Evolutionary conservation across 2,329 filamentous ascomycete genomes (phyloP).

Genomic region (Passalora sequoiae): DNA sequence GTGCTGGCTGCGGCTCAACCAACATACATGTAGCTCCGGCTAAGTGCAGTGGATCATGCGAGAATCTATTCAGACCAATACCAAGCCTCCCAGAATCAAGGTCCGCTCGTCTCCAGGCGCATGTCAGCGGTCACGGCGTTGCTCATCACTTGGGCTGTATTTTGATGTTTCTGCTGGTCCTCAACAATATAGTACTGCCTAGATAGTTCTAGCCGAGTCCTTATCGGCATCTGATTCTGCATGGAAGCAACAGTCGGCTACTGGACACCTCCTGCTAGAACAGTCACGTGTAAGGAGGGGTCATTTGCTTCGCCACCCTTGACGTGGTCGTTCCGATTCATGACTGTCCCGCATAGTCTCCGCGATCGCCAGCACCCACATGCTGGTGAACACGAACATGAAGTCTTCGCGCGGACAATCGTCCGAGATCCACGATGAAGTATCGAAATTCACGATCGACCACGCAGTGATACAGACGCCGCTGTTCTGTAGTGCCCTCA

Average conservation of each 20-base stretch:
- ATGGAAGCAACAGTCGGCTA: not conserved
- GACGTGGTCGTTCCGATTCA: no score
- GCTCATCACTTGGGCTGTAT: not conserved
- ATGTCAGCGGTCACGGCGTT: not conserved
- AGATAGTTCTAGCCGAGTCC: not conserved
- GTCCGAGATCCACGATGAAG: constrained; percentile 17
- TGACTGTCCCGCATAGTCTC: no score
- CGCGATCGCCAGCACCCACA: no score
- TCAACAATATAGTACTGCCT: not conserved
- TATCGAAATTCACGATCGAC: constrained; percentile 8
- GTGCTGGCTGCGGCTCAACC: no score
- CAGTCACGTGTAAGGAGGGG: no score
- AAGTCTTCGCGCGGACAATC: not conserved
- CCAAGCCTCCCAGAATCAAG: not conserved
- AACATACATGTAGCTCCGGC: no score
- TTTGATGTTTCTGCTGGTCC: no score
- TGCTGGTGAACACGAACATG: not conserved
- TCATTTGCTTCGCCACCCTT: no score
- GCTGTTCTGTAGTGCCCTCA: constrained; percentile 13
- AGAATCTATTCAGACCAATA: no score
- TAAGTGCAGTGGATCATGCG: no score
- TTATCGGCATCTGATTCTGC: not conserved
- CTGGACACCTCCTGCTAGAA: not conserved
- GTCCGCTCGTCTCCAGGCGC: not conserved
- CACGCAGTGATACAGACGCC: constrained; percentile 14